Percentiles rank a stretch among this genome's conserved stretches.
These are phyloP conservation scores for Cucumis cinereus DNA, from an alignment of 306 rosid genomes.

Conservation along the genomic window DNA sequence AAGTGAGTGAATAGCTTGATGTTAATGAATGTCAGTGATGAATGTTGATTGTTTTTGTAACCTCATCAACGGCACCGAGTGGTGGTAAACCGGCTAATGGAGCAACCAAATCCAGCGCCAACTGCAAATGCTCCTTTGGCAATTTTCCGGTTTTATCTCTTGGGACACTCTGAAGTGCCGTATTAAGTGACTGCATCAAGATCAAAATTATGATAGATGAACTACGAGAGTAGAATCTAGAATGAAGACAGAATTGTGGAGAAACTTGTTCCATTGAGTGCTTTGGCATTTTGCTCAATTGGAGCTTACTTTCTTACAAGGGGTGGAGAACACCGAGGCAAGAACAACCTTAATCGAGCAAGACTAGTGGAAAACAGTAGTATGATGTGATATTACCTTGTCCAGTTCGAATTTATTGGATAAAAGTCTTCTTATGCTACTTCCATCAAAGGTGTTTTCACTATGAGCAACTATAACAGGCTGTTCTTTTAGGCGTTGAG, in stretches of 20 bases:
- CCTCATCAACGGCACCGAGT: conserved; percentile 70
- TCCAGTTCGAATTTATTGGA: conserved; percentile 87
- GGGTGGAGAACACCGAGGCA: neutral
- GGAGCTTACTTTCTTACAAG: too few species aligned
- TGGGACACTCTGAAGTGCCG: conserved; percentile 49
- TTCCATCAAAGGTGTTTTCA: conserved; percentile 85
- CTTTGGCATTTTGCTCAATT: too few species aligned
- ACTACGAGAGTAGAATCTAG: too few species aligned
- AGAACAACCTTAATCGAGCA: neutral
- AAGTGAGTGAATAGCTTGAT: neutral
- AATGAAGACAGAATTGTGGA: too few species aligned
- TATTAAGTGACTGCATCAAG: conserved; percentile 44
- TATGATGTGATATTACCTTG: conserved; percentile 36
- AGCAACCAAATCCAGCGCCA: conserved; percentile 50
- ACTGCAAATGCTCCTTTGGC: conserved; percentile 44
- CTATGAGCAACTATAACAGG: conserved; percentile 85
- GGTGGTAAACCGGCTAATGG: conserved; percentile 88
- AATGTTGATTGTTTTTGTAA: conserved; percentile 11
- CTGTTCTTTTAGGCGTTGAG: conserved; percentile 48
- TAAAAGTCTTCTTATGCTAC: conserved; percentile 50
- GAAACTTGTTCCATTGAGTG: too few species aligned
- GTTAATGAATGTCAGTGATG: conserved; percentile 2
- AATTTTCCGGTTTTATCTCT: conserved; percentile 65
- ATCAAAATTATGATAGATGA: neutral
- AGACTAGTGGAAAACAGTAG: neutral